phyloP scores from a whole-genome alignment of 805 yeast species.

The Torulaspora indica region DNA sequence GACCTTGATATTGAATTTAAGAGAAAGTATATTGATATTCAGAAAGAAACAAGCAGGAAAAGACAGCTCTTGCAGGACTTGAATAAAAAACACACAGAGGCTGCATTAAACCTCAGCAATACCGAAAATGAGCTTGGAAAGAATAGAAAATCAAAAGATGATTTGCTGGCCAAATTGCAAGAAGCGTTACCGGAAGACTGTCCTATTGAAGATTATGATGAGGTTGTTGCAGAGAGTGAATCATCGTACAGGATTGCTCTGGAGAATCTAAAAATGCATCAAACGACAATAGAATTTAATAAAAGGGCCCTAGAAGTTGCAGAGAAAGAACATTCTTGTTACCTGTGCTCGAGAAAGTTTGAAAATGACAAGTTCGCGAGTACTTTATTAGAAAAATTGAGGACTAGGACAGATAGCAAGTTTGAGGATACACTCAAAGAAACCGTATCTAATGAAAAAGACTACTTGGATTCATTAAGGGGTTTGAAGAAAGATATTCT shows the following conservation, averaged over 20 bases:
- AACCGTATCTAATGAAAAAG: constrained; percentile 35
- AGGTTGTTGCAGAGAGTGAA: constrained; percentile 51
- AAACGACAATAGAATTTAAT: constrained; percentile 67
- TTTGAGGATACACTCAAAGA: constrained; percentile 35
- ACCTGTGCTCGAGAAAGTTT: constrained; percentile 68
- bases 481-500: constrained; percentile 25
- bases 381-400: constrained; percentile 30
- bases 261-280: constrained; percentile 62
- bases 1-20: constrained; percentile 26
- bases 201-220: constrained; percentile 48
- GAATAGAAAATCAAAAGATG: constrained; percentile 9
- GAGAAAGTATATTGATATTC: constrained; percentile 18
- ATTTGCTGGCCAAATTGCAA: constrained; percentile 22
- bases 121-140: constrained; percentile 13
- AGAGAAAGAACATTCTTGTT: constrained; percentile 52
- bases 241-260: constrained; percentile 55
- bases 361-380: constrained; percentile 35
- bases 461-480: constrained; percentile 25
- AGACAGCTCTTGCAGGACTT: constrained; percentile 14
- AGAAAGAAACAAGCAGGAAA: constrained; percentile 18
- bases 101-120: constrained; percentile 11
- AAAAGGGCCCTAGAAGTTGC: constrained; percentile 64
- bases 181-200: constrained; percentile 38
- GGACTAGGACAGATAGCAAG: constrained; percentile 32
- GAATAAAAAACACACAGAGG: constrained; percentile 20